Evolutionary conservation across 352 stramenopile genomes (phyloP), one percentile per base, ranked within the genome.

Genomic region (Pythium periplocum): DNA sequence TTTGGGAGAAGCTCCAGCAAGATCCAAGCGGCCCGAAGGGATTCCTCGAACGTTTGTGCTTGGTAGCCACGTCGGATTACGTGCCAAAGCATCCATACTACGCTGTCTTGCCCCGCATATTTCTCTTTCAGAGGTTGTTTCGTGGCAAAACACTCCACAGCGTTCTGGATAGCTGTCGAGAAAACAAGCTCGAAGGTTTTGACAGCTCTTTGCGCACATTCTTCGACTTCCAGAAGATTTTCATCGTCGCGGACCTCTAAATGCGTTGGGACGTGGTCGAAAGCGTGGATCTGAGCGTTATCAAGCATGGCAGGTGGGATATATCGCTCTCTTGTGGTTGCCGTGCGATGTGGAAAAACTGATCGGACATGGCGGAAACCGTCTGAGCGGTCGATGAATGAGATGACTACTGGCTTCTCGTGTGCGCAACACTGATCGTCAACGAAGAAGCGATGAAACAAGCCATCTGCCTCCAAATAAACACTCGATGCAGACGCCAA

Each of bases 131-230:
- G n/a, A 33, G n/a, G 38, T 1, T 45, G 30, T 9, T 51, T 35
- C 43, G 53, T 1, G 50, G 45, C 50, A 30, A 57, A 49, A 32
- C 46, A 59, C 4, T 36, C 2, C 6, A 33, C 40, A 2, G 60
- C 44, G 3, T 36, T 30, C 17, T 46, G 44, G 17, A 49, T 42
- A 11, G 60, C 45, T 1, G 9, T 45, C 32, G 39, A 26, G 39
- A 68, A 68, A 1, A 68, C 39, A 33, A 52, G 2, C 12, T 60
- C 33, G 26, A 68, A 68, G 30, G 46, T 53, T n/a, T 49, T 4
- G 5, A 8, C 37, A 4, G 53, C 37, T 9, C 39, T 45, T 4
- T 49, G 17, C 10, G 38, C 48, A 5, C 41, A 2, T 8, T 30
- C 36, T n/a, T 66, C 59, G 7, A 42, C 8, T 10, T 40, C 46